A percentile compares a stretch with the other conserved stretches of the same genome.
Conservation (phyloP, 352 stramenopile genomes). For the Poterioochromonas sp. region DNA sequence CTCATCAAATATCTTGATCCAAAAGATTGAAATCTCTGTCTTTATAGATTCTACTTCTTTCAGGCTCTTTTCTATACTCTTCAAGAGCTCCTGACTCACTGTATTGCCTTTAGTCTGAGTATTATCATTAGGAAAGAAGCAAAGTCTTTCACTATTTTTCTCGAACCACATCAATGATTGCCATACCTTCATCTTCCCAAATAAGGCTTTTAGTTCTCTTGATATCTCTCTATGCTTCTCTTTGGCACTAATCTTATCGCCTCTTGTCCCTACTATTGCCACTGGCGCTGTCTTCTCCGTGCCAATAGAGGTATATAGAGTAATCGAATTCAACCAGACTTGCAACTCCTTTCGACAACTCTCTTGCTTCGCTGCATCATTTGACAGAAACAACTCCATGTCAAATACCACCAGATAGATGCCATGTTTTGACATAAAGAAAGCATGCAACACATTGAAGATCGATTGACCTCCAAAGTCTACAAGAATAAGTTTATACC, state of each 20-base stretch:
- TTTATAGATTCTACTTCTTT: background rate
- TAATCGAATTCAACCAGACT: background rate
- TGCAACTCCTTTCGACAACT: background rate
- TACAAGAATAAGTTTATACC: too few species aligned
- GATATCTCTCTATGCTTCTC: background rate
- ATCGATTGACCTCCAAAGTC: slow-evolving; percentile 39
- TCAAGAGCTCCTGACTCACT: background rate
- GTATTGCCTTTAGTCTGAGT: background rate
- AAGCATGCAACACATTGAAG: slow-evolving; percentile 38
- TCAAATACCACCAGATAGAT: slow-evolving; percentile 40
- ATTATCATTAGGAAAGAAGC: background rate
- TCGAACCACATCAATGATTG: background rate
- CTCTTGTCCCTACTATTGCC: background rate
- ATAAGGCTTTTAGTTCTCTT: background rate
- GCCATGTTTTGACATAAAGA: slow-evolving; percentile 38
- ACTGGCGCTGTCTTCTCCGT: background rate
- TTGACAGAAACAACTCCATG: slow-evolving; percentile 19
- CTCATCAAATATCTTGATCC: background rate
- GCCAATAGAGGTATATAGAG: background rate
- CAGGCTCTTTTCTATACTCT: background rate
- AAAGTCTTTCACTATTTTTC: background rate
- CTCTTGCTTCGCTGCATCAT: background rate
- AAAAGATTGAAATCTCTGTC: background rate
- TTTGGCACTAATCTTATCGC: background rate
- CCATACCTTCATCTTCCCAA: background rate